Conservation (phyloP, 768 basidiomycete genomes). For the Termitomyces sp. region DNA sequence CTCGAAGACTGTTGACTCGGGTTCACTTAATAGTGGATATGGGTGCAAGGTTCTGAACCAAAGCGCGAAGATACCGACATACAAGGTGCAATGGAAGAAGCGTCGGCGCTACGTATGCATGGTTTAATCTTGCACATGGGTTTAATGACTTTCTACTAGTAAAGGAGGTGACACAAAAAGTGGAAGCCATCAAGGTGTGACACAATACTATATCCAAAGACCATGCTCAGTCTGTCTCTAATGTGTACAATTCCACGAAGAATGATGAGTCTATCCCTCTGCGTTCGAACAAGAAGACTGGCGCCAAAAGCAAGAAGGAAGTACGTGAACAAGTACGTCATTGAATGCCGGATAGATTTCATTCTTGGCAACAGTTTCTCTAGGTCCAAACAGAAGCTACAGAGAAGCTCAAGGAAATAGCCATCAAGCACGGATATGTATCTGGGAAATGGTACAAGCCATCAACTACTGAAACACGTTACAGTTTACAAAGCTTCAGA, state of each 20-base stretch:
- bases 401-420: slow-evolving; percentile 53
- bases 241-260: slow-evolving; percentile 24
- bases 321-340: slow-evolving; percentile 55
- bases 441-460: slow-evolving; percentile 60
- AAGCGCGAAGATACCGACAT: slow-evolving; percentile 15
- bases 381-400: slow-evolving; percentile 59
- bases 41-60: slow-evolving; percentile 35
- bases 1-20: background rate
- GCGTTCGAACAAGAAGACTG: slow-evolving; percentile 68
- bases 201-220: background rate
- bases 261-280: slow-evolving; percentile 61
- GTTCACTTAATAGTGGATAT: slow-evolving; percentile 54
- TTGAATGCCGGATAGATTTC: background rate
- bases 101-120: slow-evolving; percentile 33
- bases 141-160: slow-evolving; percentile 30
- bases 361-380: background rate
- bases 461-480: background rate
- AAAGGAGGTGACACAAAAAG: slow-evolving; percentile 46
- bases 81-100: slow-evolving; percentile 40
- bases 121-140: background rate
- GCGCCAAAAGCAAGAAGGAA: slow-evolving; percentile 71
- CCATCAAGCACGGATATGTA: slow-evolving; percentile 47
- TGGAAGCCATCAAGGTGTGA: slow-evolving; percentile 57
- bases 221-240: background rate
- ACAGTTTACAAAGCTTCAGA: background rate